A percentile compares a stretch with the other conserved stretches of the same genome.
phyloP scores from a whole-genome alignment of 75 land plant genomes.

The Sequoiadendron giganteum region DNA sequence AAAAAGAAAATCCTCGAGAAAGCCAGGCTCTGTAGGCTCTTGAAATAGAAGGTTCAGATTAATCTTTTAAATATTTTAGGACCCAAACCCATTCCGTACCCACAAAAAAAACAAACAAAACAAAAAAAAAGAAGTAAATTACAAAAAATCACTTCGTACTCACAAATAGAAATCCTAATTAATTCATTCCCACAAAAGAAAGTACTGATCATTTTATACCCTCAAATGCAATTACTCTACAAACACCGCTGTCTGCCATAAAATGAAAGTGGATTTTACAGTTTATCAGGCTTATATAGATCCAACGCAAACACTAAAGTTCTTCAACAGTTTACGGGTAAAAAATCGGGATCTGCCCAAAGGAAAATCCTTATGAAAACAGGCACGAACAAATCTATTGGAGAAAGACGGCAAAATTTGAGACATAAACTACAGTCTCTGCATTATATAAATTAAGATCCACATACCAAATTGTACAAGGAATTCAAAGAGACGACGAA shows the following conservation, averaged over 20 bases:
- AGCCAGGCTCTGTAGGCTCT: neutral
- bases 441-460: neutral
- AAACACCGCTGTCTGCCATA: neutral
- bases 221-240: neutral
- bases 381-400: neutral
- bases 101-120: neutral
- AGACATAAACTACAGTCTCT: neutral
- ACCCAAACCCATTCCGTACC: neutral
- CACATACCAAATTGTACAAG: constrained; percentile 89
- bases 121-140: too few relatives aligned
- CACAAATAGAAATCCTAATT: neutral
- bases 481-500: constrained; percentile 94
- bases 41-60: neutral
- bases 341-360: neutral
- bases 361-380: neutral
- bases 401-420: neutral
- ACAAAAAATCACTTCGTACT: neutral
- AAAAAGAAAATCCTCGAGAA: neutral
- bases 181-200: neutral
- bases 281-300: neutral
- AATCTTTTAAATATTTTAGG: neutral
- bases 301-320: neutral
- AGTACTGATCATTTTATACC: neutral
- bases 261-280: neutral
- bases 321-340: neutral